These are phyloP conservation scores for Suillus sp. DNA, from an alignment of 768 basidiomycete species.

Conservation along the genomic window DNA sequence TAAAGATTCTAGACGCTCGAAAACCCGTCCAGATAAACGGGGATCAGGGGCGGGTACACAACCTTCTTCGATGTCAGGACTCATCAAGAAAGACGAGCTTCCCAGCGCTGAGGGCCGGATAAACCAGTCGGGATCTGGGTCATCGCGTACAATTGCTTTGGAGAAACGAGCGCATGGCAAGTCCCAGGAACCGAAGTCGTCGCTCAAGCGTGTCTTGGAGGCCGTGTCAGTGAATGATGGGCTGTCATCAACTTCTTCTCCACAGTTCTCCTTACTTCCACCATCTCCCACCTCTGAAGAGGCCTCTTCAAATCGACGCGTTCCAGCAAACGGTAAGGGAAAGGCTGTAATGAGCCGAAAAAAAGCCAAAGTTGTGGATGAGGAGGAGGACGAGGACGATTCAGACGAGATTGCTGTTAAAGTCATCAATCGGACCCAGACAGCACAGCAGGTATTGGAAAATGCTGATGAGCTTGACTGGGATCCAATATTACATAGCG, in stretches of 20 bases:
- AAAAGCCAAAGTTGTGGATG: constrained; percentile 47
- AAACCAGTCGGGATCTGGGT: not conserved
- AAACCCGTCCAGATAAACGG: too few relatives aligned
- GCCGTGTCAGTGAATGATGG: constrained; percentile 1
- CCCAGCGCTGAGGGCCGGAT: not conserved
- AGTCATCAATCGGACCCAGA: constrained; percentile 20
- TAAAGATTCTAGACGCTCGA: constrained; percentile 6
- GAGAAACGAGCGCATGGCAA: constrained; percentile 2
- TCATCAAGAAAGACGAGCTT: not conserved
- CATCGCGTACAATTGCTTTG: not conserved
- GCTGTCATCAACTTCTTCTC: not conserved
- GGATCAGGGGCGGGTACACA: not conserved
- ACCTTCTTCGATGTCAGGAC: not conserved
- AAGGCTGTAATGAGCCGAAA: constrained; percentile 45
- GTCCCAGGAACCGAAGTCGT: constrained; percentile 26
- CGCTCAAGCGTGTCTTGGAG: constrained; percentile 48
- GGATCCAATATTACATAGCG: constrained; percentile 32
- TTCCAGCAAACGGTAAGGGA: constrained; percentile 42
- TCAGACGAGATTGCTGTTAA: constrained; percentile 23
- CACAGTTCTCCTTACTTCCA: constrained; percentile 49
- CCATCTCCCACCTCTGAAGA: constrained; percentile 66
- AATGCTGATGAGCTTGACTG: constrained; percentile 26
- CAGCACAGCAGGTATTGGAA: constrained; percentile 16
- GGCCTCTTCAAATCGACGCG: constrained; percentile 26
- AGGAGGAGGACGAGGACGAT: constrained; percentile 25